Evolutionary conservation across 2,329 filamentous ascomycete genomes (phyloP).

Genomic region (Clarireedia hainanense): DNA sequence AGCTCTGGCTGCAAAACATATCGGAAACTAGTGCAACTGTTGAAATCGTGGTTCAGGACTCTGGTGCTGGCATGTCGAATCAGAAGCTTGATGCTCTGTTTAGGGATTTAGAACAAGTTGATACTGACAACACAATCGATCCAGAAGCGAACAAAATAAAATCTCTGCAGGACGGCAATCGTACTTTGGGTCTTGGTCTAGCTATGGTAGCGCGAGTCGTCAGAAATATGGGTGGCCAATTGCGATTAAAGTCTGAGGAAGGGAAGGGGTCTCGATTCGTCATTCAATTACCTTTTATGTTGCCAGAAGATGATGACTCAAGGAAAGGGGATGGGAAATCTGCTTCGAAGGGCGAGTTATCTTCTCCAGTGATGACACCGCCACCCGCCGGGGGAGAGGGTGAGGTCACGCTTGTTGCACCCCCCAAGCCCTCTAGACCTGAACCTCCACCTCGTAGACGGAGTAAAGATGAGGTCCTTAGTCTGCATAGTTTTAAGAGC

Average conservation of each 20-base stretch:
- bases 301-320: conserved; percentile 38
- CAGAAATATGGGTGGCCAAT: conserved; percentile 83
- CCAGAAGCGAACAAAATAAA: conserved; percentile 21
- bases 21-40: conserved; percentile 51
- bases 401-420: conserved; percentile 57
- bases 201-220: conserved; percentile 81
- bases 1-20: conserved; percentile 54
- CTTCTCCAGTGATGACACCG: conserved; percentile 8
- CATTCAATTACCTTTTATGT: conserved; percentile 66
- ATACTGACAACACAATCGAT: conserved; percentile 31
- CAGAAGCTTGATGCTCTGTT: conserved; percentile 49
- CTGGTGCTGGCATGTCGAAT: conserved; percentile 63
- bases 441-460: conserved; percentile 13
- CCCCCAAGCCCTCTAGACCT: conserved; percentile 28
- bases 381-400: conserved; percentile 30
- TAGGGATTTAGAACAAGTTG: conserved; percentile 51
- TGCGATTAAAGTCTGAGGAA: conserved; percentile 75
- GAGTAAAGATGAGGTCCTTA: conserved; percentile 20
- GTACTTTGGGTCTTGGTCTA: conserved; percentile 70
- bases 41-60: conserved; percentile 70
- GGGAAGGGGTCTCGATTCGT: conserved; percentile 78
- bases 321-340: background rate
- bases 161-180: conserved; percentile 30
- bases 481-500: conserved; percentile 23
- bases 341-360: background rate